Conservation (phyloP, 257 asterid species). For the Leptodermis oblonga region DNA sequence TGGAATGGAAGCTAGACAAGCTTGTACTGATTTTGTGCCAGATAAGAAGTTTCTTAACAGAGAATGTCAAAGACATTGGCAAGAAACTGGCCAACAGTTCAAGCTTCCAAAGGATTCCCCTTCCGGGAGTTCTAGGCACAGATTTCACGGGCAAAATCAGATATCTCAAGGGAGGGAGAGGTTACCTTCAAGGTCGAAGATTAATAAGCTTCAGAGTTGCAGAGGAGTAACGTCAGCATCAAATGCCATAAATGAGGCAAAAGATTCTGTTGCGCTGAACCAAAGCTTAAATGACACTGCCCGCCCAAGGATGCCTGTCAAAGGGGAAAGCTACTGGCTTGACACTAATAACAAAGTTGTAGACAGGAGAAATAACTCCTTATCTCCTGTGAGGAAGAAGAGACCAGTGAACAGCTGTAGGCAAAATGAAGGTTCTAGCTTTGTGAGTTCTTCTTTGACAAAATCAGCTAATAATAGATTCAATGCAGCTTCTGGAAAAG, state of each 20-base stretch:
- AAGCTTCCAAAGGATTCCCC: constrained; percentile 27
- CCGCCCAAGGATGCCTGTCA: constrained; percentile 28
- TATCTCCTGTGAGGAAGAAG: constrained; percentile 53
- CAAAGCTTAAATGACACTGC: constrained; percentile 27
- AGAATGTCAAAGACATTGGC: constrained; percentile 29
- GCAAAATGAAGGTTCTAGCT: constrained; percentile 38
- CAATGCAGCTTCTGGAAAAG: constrained; percentile 27
- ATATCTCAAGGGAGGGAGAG: constrained; percentile 34
- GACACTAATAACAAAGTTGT: constrained; percentile 39
- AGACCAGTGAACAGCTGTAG: constrained; percentile 36
- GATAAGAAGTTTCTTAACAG: constrained; percentile 29
- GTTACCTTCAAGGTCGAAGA: constrained; percentile 36
- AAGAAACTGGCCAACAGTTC: constrained; percentile 26
- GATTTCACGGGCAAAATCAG: constrained; percentile 34
- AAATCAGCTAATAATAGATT: constrained; percentile 22
- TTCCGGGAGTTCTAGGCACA: constrained; percentile 28
- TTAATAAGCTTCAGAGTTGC: constrained; percentile 21
- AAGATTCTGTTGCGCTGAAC: constrained; percentile 27
- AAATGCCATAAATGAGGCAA: constrained; percentile 28
- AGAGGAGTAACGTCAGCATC: constrained; percentile 29
- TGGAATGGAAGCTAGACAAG: constrained; percentile 16
- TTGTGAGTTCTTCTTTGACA: constrained; percentile 17
- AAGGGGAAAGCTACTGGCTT: constrained; percentile 36
- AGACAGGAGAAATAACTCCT: constrained; percentile 29
- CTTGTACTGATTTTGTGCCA: constrained; percentile 20